phyloP scores from a whole-genome alignment of 345 rosid species.

The Heritiera littoralis region DNA sequence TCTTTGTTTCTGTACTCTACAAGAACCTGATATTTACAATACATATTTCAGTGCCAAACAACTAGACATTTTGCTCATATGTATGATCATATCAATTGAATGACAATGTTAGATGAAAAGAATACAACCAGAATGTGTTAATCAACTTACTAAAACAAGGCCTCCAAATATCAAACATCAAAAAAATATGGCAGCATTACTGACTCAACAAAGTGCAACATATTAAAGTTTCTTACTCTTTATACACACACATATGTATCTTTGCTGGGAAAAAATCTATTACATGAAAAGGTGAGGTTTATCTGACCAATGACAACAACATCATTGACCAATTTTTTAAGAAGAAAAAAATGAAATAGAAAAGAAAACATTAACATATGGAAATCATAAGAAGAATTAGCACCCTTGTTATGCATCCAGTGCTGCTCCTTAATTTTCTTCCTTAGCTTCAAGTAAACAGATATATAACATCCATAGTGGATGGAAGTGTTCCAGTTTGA shows the following conservation, averaged over 20 bases:
- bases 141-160: too few species aligned
- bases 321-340: background rate
- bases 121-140: background rate
- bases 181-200: background rate
- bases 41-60: conserved; percentile 23
- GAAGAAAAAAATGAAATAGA: background rate
- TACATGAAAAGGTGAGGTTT: background rate
- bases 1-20: conserved; percentile 85
- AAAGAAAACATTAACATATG: background rate
- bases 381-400: background rate
- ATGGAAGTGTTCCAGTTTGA: conserved; percentile 4
- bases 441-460: conserved; percentile 9
- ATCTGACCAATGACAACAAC: conserved; percentile 1
- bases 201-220: background rate
- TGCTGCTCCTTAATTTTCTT: conserved; percentile 2
- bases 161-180: background rate
- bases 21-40: conserved; percentile 56
- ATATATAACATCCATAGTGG: background rate
- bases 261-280: background rate
- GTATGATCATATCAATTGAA: background rate
- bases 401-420: background rate
- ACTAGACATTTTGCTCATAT: background rate
- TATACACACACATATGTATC: background rate
- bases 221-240: background rate
- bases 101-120: background rate